These are phyloP conservation scores for Prunus yedoensis DNA, from an alignment of 331 rosid species.

Conservation along the genomic window DNA sequence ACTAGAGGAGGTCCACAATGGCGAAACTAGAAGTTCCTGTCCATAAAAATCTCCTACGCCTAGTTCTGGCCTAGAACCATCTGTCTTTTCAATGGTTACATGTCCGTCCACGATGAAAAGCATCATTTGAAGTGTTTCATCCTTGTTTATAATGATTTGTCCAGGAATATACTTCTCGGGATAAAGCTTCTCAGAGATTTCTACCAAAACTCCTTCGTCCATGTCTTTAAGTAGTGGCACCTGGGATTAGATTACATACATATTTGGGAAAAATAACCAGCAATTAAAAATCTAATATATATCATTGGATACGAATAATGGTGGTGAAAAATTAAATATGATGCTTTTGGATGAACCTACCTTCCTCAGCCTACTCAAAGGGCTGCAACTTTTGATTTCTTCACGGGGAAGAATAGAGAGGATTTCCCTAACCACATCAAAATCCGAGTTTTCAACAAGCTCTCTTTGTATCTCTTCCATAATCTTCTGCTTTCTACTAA, in stretches of 20 bases:
- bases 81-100: background rate
- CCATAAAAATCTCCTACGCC: background rate
- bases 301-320: too few relatives aligned
- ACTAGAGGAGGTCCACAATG: conserved; percentile 3
- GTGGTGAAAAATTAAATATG: too few relatives aligned
- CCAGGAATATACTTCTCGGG: conserved; percentile 9
- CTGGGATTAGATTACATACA: too few relatives aligned
- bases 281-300: too few relatives aligned
- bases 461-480: background rate
- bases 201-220: conserved; percentile 18
- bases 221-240: background rate
- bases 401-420: background rate
- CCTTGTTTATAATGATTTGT: conserved; percentile 6
- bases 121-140: conserved; percentile 15
- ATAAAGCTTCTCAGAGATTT: conserved; percentile 8
- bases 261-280: too few relatives aligned
- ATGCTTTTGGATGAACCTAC: background rate
- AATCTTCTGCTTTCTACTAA: background rate
- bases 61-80: background rate
- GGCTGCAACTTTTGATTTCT: background rate
- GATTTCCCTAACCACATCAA: background rate
- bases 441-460: conserved; percentile 7
- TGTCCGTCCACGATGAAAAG: conserved; percentile 18
- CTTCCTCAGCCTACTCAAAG: background rate
- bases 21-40: conserved; percentile 12